Evolutionary conservation across 257 asterid species (phyloP), one percentile per base, ranked within the genome.

Genomic region (Pogostemon cablin): DNA sequence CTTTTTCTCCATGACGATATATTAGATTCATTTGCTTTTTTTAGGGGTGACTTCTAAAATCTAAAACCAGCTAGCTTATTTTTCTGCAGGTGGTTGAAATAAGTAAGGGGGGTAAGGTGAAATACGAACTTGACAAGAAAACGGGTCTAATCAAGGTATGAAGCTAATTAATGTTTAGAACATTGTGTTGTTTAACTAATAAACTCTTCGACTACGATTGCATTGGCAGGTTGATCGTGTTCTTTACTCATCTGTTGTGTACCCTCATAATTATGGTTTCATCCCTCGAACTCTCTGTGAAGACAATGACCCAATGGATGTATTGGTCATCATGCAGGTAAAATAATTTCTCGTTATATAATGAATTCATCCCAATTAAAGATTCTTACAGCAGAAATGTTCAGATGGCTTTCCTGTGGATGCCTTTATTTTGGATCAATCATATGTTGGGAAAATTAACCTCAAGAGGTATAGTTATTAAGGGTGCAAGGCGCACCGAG

Each of bases 321-420:
- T 93, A 15, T 81, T 93, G 82, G 96, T 93, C 81, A 90, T 93
- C 67, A 93, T 93, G 99, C 97, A 93, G 96, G 99, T 93, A 74
- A 20, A 63, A 41, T 70, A 12, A 25, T 55, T 61, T 57, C 4
- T 72, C 77, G 44, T 3, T 64, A 47, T 11, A 41, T 57, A 20
- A 10, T 20, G 17, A 58, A 6, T 40, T 17, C 57, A 62, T 76
- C 2, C 32, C 55, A 47, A 15, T 57, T 41, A 47, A 41, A 69
- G 44, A 64, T 56, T 56, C 37, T 32, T 20, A 43, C 7, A 53
- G 35, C 17, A 71, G 42, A 64, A 67, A 17, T 62, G 47, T 67
- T 65, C 43, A 41, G 4, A 44, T 8, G 5, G 5, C 44, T 41
- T 7, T 41, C 44, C 44, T 4, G 44, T 41, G 44, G 44, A 7